Conservation (phyloP, 371 early-diverging fungal species). For the Nosema muscidifuracis region DNA sequence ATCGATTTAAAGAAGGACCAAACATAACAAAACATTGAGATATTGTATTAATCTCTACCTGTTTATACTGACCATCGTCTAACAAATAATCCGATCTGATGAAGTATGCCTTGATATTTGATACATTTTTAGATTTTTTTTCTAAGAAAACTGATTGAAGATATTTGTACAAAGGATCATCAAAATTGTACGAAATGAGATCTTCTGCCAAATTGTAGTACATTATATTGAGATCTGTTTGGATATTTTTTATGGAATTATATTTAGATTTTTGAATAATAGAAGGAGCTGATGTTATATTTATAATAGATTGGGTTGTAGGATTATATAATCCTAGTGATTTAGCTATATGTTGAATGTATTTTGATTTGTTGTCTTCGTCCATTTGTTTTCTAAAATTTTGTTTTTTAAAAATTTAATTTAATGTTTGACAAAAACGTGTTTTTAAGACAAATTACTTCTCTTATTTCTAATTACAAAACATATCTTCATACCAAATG, state of each 20-base stretch:
- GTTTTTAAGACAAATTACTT: too few relatives aligned
- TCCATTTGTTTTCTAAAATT: too few relatives aligned
- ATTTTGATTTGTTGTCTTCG: too few relatives aligned
- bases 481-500: too few relatives aligned
- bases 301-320: neutral
- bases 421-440: too few relatives aligned
- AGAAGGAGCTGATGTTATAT: slow-evolving; percentile 1
- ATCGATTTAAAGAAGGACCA: slow-evolving; percentile 20
- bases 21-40: slow-evolving; percentile 33
- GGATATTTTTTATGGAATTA: neutral
- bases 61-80: slow-evolving; percentile 30
- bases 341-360: slow-evolving; percentile 1
- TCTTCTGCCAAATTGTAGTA: neutral
- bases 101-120: slow-evolving; percentile 5
- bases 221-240: neutral
- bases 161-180: slow-evolving; percentile 2
- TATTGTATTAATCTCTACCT: slow-evolving; percentile 53
- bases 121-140: neutral
- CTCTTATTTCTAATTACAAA: too few relatives aligned
- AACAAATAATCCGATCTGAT: slow-evolving; percentile 48
- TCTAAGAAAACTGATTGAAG: neutral
- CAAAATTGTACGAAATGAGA: slow-evolving; percentile 1
- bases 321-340: neutral
- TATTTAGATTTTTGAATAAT: neutral
- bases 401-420: too few relatives aligned